Base-by-base conservation (phyloP, 2,329 filamentous ascomycete genomes). In the Trichoderma sp. region DNA sequence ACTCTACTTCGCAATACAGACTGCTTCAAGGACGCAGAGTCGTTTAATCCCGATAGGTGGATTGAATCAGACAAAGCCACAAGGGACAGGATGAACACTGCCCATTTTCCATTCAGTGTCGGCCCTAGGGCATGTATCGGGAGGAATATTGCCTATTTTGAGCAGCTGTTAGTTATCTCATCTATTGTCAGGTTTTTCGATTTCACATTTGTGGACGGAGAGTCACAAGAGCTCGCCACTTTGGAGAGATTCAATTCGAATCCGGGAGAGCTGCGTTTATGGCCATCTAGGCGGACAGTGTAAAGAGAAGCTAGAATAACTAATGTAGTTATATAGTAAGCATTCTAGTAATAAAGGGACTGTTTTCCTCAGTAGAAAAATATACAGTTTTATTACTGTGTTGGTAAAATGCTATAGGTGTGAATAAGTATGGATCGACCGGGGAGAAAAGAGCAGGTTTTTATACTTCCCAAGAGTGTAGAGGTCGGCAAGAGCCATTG, bases 41-140 rank as follows among this genome's bases (percentile, higher is more conserved):
- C 29, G 4, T 76, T 71, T 29, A n/a, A 38, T 33, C 75, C 75
- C 9, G 75, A 76, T 35, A 33, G 75, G 11, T 76, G 75, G 75
- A 31, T 74, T 9, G 68, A 63, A 9, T 31, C 29, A 66, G 33
- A 69, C 21, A 27, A 35, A 33, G 56, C 63, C 29, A 62, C 29
- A 12, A 41, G 24, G 9, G 24, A 72, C 31, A 62, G n/a, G 31
- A 29, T 63, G 21, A 31, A 21, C 3, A 62, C 8, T 11, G 53
- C 31, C n/a, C 35, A 35, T 64, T 38, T 35, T 24, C 69, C 69
- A 38, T 72, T 75, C 21, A 75, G 59, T 24, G 29, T 18, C 7
- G 74, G 74, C 6, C 21, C 29, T 27, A 66, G 60, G n/a, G 74
- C 59, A 18, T 75, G 74, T 21, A 75, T 75, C n/a, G 74, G 67